These are phyloP conservation scores for Madurella fahalii DNA, from an alignment of 2,329 filamentous ascomycete genomes.

Conservation along the genomic window DNA sequence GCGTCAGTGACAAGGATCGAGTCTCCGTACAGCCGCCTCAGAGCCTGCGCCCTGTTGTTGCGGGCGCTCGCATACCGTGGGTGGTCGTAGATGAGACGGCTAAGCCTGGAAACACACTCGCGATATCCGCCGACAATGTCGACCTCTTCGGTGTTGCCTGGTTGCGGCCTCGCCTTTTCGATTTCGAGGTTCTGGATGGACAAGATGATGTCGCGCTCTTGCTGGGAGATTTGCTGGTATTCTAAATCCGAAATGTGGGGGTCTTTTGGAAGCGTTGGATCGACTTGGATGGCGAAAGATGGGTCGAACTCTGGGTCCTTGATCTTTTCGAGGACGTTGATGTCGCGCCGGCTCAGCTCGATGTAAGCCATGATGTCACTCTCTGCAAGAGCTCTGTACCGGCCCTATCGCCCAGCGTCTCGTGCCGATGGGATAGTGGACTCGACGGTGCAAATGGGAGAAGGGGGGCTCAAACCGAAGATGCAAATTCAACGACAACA, in stretches of 20 bases:
- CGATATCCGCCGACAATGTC: conserved; percentile 45
- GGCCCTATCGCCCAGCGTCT: not conserved
- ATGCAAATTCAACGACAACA: not conserved
- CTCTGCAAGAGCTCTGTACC: not conserved
- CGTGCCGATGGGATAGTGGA: conserved; percentile 2
- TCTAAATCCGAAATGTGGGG: conserved; percentile 51
- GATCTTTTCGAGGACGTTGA: conserved; percentile 62
- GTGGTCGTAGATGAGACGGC: conserved; percentile 51
- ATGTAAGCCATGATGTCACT: conserved; percentile 42
- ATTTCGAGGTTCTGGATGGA: conserved; percentile 53
- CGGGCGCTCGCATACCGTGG: conserved; percentile 68
- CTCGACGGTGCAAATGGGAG: not conserved
- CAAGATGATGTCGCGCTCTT: conserved; percentile 51
- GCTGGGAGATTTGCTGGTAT: conserved; percentile 48
- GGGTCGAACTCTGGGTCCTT: conserved; percentile 62
- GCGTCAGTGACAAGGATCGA: conserved; percentile 46
- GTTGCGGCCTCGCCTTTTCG: conserved; percentile 43
- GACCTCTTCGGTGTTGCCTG: conserved; percentile 29
- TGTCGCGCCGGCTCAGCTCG: conserved; percentile 53
- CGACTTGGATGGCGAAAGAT: conserved; percentile 49
- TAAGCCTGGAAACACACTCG: conserved; percentile 46
- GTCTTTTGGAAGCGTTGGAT: conserved; percentile 52
- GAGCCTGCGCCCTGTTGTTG: conserved; percentile 70
- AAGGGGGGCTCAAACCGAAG: not conserved
- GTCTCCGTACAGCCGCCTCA: conserved; percentile 60